Conservation (phyloP, 2,329 filamentous ascomycete species). For the Cladosporium sp. region DNA sequence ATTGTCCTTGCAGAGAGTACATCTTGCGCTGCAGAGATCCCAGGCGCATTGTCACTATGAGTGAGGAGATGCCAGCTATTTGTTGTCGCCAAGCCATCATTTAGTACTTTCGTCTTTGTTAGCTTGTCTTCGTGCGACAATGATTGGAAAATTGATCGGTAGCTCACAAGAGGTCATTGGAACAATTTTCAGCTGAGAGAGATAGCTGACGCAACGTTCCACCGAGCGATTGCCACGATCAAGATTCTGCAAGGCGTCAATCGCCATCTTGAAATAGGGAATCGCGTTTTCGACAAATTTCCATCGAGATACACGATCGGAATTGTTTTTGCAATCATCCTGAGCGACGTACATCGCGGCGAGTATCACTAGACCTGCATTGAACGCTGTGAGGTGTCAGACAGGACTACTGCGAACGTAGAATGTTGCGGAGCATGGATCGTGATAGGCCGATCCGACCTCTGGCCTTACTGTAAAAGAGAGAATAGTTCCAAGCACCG, state of each 20-base stretch:
- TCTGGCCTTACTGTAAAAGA: not conserved
- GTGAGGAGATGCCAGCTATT: not conserved
- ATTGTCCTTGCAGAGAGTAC: not conserved
- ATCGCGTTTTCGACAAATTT: not conserved
- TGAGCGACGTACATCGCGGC: not conserved
- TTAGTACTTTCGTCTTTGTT: not conserved
- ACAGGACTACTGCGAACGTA: not conserved
- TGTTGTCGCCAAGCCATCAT: not conserved
- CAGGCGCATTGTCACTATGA: not conserved
- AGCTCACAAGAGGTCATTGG: not conserved
- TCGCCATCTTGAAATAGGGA: not conserved
- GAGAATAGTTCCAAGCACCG: not conserved
- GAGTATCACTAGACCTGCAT: not conserved
- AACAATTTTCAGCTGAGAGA: not conserved
- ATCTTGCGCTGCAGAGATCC: not conserved
- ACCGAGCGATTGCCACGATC: conserved; percentile 1
- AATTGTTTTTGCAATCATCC: not conserved
- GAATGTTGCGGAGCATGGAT: not conserved
- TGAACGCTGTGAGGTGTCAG: not conserved
- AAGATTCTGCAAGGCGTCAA: not conserved
- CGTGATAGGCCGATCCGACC: not conserved
- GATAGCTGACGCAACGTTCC: not conserved
- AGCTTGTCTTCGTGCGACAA: not conserved
- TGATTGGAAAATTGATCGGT: not conserved
- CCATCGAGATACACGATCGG: not conserved